Evolutionary conservation across 163 green algal genomes (phyloP).

Genomic region (Prototheca wickerhamii): DNA sequence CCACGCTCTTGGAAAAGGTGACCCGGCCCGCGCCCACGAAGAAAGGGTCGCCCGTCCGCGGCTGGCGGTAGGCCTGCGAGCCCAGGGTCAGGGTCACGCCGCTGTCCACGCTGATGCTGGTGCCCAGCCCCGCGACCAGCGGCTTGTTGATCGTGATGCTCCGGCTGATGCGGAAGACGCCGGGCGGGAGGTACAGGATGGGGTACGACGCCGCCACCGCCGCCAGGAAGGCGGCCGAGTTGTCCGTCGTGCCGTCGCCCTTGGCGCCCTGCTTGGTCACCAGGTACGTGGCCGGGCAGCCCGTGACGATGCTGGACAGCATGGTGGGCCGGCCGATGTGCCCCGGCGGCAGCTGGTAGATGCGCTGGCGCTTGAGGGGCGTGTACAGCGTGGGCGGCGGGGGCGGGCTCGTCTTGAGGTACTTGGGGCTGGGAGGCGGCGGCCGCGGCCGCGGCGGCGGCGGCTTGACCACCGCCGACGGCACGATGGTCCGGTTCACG

Average conservation of each 20-base stretch:
- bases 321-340: background rate
- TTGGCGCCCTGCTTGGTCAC: background rate
- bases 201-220: background rate
- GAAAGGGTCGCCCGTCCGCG: conserved; percentile 1
- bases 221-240: conserved; percentile 5
- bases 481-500: background rate
- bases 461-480: no score
- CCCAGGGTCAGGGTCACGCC: conserved; percentile 5
- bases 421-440: background rate
- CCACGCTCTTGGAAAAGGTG: background rate
- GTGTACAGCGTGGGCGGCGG: background rate
- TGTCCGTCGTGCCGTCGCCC: conserved; percentile 1
- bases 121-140: background rate
- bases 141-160: conserved; percentile 7
- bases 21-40: conserved; percentile 4
- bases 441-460: background rate
- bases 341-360: background rate
- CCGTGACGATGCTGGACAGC: background rate
- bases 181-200: conserved; percentile 7
- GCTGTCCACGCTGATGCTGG: background rate
- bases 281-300: background rate
- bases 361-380: background rate
- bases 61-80: background rate
- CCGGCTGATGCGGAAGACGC: background rate
- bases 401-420: background rate